Evolutionary conservation across 768 basidiomycete genomes (phyloP), one percentile per base, ranked within the genome.

Genomic region (Podaxis sp.): DNA sequence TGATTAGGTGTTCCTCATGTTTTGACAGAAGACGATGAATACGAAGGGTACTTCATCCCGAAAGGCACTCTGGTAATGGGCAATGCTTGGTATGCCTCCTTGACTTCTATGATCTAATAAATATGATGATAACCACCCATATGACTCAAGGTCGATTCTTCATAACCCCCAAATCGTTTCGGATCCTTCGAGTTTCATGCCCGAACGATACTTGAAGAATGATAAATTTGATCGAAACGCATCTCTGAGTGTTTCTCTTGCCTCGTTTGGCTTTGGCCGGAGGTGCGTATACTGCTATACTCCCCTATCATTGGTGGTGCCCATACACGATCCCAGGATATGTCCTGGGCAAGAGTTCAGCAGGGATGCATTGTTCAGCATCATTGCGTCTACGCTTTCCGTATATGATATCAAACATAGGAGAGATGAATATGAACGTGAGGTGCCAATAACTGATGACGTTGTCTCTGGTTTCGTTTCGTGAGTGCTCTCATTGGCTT

Each of bases 261-360:
- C 50, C 27, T 38, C 58, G 1, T 74, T 72, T 52, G 73, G 73
- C 8, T 73, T 68, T 43, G 71, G 71, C 2, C 65, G 71, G 17
- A 55, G 71, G 71, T 70, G 50, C 3, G 49, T 27, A 17, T 24
- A 27, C 22, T 11, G 3, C 24, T 12, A 25, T 12, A 12, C 13
- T 50, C 2, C 3, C 4, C 3, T 12, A 22, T 19, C 8, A 43
- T 50, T 2, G 19, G 12, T 9, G 24, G 22, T 24, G 12, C 22
- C 24, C 49, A 50, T 27, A 22, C 19, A 11, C 19, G 12, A 24
- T 24, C 13, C 19, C 17, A 74, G 72, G 24, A 65, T 78, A 4
- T 82, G 81, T 57, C 77, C 80, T n/a, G 83, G 82, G 5, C 69
- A 74, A 25, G 59, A 77, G 51, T 66, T 85, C 41, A 81, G 77